A percentile compares a stretch with the other conserved stretches of the same genome.
Conservation (phyloP, 1,139 yeast genomes). For the Suhomyces anneliseae region DNA sequence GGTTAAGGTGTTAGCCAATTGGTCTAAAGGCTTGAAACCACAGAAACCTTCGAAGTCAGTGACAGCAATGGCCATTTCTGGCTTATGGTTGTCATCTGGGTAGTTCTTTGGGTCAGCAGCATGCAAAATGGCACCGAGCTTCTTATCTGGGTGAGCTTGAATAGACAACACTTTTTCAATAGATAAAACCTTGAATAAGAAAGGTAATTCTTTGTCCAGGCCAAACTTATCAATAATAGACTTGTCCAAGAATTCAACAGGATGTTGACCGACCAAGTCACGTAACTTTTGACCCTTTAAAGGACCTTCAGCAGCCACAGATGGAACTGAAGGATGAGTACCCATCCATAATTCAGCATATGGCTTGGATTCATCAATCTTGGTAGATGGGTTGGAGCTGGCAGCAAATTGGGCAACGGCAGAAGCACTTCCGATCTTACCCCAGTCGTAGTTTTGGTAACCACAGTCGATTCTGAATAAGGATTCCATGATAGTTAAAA, state of each 20-base stretch:
- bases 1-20: conserved; percentile 65
- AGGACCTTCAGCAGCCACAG: conserved; percentile 50
- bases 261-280: conserved; percentile 60
- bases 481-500: conserved; percentile 11
- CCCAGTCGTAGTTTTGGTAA: conserved; percentile 80
- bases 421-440: conserved; percentile 78
- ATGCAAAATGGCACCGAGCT: conserved; percentile 73
- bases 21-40: conserved; percentile 89
- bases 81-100: conserved; percentile 98
- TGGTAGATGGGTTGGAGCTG: conserved; percentile 59
- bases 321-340: conserved; percentile 91
- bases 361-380: conserved; percentile 70
- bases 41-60: conserved; percentile 97
- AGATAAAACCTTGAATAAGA: conserved; percentile 87
- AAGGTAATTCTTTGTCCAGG: conserved; percentile 73
- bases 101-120: conserved; percentile 85
- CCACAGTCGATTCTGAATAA: conserved; percentile 54
- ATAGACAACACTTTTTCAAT: conserved; percentile 90
- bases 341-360: conserved; percentile 99
- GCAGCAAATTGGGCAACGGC: conserved; percentile 89
- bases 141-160: conserved; percentile 97
- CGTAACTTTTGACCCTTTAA: conserved; percentile 55
- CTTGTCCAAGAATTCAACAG: conserved; percentile 58
- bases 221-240: conserved; percentile 67
- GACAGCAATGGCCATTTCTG: conserved; percentile 98